These are phyloP conservation scores for Aegle marmelos DNA, from an alignment of 345 rosid species.

Conservation along the genomic window DNA sequence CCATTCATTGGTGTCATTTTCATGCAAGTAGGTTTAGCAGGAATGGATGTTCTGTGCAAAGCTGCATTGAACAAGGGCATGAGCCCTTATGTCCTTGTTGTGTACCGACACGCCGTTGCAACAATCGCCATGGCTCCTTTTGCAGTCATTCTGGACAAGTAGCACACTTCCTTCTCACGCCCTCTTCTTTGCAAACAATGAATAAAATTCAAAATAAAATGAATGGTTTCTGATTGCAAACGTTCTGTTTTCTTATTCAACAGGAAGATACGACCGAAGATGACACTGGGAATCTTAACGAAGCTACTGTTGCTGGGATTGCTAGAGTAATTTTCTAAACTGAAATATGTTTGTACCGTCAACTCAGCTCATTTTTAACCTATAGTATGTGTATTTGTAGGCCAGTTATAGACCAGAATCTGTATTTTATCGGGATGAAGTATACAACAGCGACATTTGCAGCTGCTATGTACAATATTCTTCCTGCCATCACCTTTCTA, in stretches of 20 bases:
- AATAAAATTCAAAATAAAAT: background rate
- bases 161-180: background rate
- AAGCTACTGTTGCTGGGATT: slow-evolving; percentile 59
- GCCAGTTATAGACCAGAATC: slow-evolving; percentile 86
- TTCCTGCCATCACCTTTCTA: slow-evolving; percentile 81
- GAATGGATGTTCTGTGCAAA: slow-evolving; percentile 80
- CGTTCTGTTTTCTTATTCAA: background rate
- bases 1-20: slow-evolving; percentile 63
- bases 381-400: slow-evolving; percentile 23
- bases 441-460: slow-evolving; percentile 84
- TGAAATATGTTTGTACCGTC: background rate
- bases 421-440: slow-evolving; percentile 76
- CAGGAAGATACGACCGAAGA: slow-evolving; percentile 76
- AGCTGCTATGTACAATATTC: slow-evolving; percentile 72
- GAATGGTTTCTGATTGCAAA: background rate
- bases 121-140: slow-evolving; percentile 76
- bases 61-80: slow-evolving; percentile 77
- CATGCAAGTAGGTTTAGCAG: slow-evolving; percentile 84
- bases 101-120: slow-evolving; percentile 84
- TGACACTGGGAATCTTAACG: slow-evolving; percentile 66
- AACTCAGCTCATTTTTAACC: background rate
- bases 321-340: slow-evolving; percentile 52
- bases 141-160: slow-evolving; percentile 68
- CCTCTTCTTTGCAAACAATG: background rate
- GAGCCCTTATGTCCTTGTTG: slow-evolving; percentile 83